Base-by-base conservation (phyloP, 2,329 filamentous ascomycete species). In the Allantophomopsis lycopodina region DNA sequence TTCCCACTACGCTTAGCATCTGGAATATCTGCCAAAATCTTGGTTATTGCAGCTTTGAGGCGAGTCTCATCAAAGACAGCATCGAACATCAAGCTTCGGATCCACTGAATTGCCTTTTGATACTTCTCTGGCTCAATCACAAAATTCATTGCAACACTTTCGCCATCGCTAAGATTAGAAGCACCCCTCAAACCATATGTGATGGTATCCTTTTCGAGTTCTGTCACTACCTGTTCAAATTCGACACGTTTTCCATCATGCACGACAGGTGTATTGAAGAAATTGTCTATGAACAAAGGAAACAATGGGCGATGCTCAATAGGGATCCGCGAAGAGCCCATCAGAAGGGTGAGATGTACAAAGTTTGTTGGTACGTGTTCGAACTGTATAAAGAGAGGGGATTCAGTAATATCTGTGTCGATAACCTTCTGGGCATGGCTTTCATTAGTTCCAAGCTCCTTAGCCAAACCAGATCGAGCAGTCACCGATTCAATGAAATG, bases 321-420 rank as follows among this genome's bases (percentile, higher is more conserved):
- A 0, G 88, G 85, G 1, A 95, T 67, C 23, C 75, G 66, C 2
- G 77, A 72, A 1, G 87, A 94, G 39, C 85, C 85, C 37, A 96
- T 66, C 41, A 91, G 76, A 16, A 96, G 61, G 36, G 76, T 80
- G 42, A 96, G 71, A 50, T 89, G 82, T 6, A 94, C 86, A 57
- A 98, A 98, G 54, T 86, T 94, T 43, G 85, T 93, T 2, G 82
- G 80, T 12, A 96, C 87, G 53, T 94, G 80, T 60, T 98, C 91
- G 48, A 93, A 98, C 60, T 98, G 89, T n/a, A 98, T 70, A 60
- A 95, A 98, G 2, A 96, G 65, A 0, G 86, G 82, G n/a, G 79
- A 56, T 13, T 68, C 65, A 6, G 64, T 66, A 14, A 63, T 68
- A 32, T 85, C 75, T 12, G 69, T 64, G 55, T 96, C 84, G 37